A percentile compares a stretch with the other conserved stretches of the same genome.
Evolutionary conservation across 176 grass and related monocot species (phyloP).

Genomic region (Paspalum notatum): DNA sequence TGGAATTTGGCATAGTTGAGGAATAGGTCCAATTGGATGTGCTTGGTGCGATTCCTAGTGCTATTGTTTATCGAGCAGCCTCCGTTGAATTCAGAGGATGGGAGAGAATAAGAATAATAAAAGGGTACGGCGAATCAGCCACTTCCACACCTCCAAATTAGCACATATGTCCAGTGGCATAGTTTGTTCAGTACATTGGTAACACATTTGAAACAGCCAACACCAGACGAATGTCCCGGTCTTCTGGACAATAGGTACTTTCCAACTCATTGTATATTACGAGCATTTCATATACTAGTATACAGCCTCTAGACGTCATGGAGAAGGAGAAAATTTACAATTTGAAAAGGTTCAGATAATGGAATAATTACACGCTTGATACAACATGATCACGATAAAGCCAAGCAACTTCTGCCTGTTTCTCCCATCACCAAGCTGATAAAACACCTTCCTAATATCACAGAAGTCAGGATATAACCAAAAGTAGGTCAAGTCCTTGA

Average conservation of each 20-base stretch:
- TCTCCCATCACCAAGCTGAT: neutral
- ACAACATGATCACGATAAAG: neutral
- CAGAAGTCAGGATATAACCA: neutral
- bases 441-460: neutral
- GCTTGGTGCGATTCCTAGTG: constrained; percentile 11
- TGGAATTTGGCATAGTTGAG: neutral
- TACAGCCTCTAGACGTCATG: constrained; percentile 1
- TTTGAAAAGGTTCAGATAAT: neutral
- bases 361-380: neutral
- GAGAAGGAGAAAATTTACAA: neutral
- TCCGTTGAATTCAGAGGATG: constrained; percentile 30
- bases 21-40: constrained; percentile 26
- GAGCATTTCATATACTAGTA: neutral
- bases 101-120: constrained; percentile 19
- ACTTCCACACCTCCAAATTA: constrained; percentile 16
- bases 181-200: constrained; percentile 5
- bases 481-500: constrained; percentile 28
- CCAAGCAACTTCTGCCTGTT: neutral
- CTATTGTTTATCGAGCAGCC: constrained; percentile 37
- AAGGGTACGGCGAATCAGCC: constrained; percentile 13
- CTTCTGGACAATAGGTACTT: neutral
- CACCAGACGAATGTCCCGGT: neutral
- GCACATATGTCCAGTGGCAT: neutral
- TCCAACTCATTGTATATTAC: neutral
- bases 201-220: constrained; percentile 23